Evolutionary conservation across 2,329 filamentous ascomycete species (phyloP).

Genomic region (Nemania diffusa): DNA sequence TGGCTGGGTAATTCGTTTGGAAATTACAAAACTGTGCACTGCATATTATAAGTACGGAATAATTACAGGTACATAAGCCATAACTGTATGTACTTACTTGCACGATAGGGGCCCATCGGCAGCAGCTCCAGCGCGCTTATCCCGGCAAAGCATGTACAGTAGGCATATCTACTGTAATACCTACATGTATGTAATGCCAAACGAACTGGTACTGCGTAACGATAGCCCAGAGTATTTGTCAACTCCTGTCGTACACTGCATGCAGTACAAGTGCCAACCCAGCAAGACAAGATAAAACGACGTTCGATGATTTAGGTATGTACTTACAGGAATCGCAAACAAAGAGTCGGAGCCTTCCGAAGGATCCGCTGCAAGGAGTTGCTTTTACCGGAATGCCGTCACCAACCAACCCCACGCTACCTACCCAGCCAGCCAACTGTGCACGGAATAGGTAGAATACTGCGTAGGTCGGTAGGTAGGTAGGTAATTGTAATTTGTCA

Average conservation of each 20-base stretch:
- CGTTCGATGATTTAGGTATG: not conserved
- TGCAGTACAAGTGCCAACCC: not conserved
- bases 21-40: no score
- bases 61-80: no score
- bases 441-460: no score
- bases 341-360: not conserved
- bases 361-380: constrained; percentile 4
- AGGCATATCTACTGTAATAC: no score
- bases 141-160: not conserved
- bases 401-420: not conserved
- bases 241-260: not conserved
- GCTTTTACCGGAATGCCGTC: not conserved
- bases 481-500: no score
- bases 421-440: no score
- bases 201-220: not conserved
- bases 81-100: not conserved
- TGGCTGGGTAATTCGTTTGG: not conserved
- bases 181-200: no score
- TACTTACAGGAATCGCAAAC: not conserved
- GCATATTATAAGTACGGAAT: no score
- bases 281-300: constrained; percentile 4
- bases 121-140: constrained; percentile 1
- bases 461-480: no score
- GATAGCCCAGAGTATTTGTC: constrained; percentile 12
- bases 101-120: not conserved